Conservation (phyloP, 1,284 basidiomycete genomes). For the Ganoderma lucidum region DNA sequence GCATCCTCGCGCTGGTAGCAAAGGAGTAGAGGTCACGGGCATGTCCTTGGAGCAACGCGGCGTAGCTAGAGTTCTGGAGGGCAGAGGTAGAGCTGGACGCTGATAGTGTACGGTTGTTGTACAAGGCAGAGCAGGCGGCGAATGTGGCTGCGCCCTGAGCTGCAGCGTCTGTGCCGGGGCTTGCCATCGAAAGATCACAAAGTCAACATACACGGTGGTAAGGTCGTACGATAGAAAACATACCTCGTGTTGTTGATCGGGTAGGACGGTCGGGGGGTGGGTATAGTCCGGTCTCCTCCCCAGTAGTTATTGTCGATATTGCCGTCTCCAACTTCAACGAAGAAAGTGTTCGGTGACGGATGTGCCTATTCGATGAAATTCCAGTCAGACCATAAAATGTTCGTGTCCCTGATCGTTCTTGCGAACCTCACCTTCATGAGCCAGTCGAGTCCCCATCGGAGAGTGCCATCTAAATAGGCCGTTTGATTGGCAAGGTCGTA, state of each 20-base stretch:
- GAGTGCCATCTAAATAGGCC: constrained; percentile 85
- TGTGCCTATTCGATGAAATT: constrained; percentile 67
- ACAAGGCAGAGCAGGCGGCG: constrained; percentile 84
- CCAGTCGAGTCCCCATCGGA: constrained; percentile 93
- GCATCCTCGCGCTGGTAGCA: constrained; percentile 69
- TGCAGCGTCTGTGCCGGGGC: constrained; percentile 90
- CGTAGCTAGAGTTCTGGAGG: constrained; percentile 80
- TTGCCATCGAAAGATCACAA: constrained; percentile 19
- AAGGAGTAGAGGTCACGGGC: constrained; percentile 79
- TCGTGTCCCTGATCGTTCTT: not conserved
- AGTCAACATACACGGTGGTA: not conserved
- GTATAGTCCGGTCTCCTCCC: constrained; percentile 88
- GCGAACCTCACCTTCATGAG: constrained; percentile 73
- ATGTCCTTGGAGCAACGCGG: constrained; percentile 73
- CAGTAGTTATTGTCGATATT: constrained; percentile 82
- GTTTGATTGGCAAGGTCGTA: constrained; percentile 88
- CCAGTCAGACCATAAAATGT: not conserved
- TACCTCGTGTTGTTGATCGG: constrained; percentile 75
- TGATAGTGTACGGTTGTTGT: constrained; percentile 57
- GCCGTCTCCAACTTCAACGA: constrained; percentile 76
- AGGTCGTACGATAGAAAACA: constrained; percentile 15
- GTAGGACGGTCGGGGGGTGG: constrained; percentile 76
- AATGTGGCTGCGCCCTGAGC: constrained; percentile 87
- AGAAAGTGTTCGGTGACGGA: constrained; percentile 76
- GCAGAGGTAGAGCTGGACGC: constrained; percentile 66